Evolutionary conservation across 495 filamentous ascomycete species (phyloP).

Genomic region (Xylaria venustula): DNA sequence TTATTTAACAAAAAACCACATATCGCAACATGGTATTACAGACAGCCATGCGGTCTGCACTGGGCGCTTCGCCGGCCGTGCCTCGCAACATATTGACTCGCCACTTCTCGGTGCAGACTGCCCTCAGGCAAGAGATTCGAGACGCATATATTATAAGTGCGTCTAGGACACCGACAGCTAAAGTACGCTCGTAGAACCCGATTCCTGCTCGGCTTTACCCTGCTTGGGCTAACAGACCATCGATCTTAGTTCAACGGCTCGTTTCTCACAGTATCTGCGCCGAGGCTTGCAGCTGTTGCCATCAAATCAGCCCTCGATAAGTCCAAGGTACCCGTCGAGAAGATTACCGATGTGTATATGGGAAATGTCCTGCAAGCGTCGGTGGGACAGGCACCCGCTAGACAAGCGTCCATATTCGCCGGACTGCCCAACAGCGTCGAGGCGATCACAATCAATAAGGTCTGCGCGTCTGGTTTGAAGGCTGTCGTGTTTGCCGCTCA

Average conservation of each 20-base stretch:
- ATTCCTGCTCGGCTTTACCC: not conserved
- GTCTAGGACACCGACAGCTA: constrained; percentile 81
- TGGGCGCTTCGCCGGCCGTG: constrained; percentile 30
- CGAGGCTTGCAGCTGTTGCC: constrained; percentile 79
- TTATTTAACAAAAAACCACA: too few relatives aligned
- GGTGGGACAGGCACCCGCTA: constrained; percentile 85
- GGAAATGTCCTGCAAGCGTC: constrained; percentile 89
- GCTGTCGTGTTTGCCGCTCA: constrained; percentile 86
- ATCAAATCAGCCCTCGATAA: constrained; percentile 87
- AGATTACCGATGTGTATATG: constrained; percentile 91
- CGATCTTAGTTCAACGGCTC: constrained; percentile 81
- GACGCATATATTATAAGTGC: constrained; percentile 91
- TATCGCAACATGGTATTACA: constrained; percentile 16
- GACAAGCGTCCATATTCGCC: constrained; percentile 87
- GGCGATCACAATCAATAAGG: constrained; percentile 92
- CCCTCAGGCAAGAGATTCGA: constrained; percentile 65
- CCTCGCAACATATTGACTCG: constrained; percentile 49
- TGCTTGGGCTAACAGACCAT: constrained; percentile 12
- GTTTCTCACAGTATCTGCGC: constrained; percentile 76
- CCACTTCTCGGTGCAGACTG: constrained; percentile 64
- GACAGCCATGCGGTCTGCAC: constrained; percentile 11
- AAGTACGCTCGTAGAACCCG: constrained; percentile 49
- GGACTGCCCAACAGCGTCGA: constrained; percentile 76
- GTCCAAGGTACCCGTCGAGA: constrained; percentile 70
- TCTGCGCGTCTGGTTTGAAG: constrained; percentile 93